phyloP scores from a whole-genome alignment of 345 rosid species.

The Acer campestre region DNA sequence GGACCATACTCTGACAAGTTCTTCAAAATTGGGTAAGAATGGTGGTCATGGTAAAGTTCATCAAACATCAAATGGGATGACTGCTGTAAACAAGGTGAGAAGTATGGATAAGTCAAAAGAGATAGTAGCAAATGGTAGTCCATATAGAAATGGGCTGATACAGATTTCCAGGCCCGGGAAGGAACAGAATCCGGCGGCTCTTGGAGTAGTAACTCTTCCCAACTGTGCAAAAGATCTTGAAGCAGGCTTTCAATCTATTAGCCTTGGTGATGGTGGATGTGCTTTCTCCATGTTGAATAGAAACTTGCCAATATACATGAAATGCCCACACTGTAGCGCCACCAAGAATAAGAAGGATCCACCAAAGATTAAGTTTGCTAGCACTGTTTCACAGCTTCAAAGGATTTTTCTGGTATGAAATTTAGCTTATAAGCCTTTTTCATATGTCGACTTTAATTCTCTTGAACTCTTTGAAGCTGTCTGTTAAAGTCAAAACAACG shows the following conservation, averaged over 20 bases:
- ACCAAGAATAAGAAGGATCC: conserved; percentile 48
- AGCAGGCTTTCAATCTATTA: conserved; percentile 40
- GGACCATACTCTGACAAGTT: conserved; percentile 31
- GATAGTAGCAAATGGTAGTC: conserved; percentile 36
- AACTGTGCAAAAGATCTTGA: conserved; percentile 37
- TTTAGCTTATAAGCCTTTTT: conserved; percentile 6
- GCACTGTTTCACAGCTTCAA: conserved; percentile 74
- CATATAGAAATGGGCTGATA: conserved; percentile 21
- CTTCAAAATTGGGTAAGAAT: conserved; percentile 44
- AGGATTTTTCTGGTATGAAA: conserved; percentile 73
- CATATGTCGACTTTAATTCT: conserved; percentile 9
- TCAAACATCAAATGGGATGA: conserved; percentile 39
- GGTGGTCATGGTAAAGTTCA: conserved; percentile 49
- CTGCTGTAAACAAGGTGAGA: conserved; percentile 45
- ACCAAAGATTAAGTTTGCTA: conserved; percentile 55
- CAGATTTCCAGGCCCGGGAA: conserved; percentile 36
- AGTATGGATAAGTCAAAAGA: conserved; percentile 48
- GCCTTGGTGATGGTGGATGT: conserved; percentile 51
- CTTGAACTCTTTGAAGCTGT: conserved; percentile 1
- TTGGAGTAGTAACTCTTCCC: conserved; percentile 26
- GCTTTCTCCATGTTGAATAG: conserved; percentile 62
- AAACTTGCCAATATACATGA: conserved; percentile 69
- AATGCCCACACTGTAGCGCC: conserved; percentile 65
- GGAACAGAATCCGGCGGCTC: conserved; percentile 36
- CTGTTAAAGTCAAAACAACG: not conserved